These are phyloP conservation scores for Vitis hybrid DNA, from an alignment of 177 flowering plant species.

Conservation along the genomic window DNA sequence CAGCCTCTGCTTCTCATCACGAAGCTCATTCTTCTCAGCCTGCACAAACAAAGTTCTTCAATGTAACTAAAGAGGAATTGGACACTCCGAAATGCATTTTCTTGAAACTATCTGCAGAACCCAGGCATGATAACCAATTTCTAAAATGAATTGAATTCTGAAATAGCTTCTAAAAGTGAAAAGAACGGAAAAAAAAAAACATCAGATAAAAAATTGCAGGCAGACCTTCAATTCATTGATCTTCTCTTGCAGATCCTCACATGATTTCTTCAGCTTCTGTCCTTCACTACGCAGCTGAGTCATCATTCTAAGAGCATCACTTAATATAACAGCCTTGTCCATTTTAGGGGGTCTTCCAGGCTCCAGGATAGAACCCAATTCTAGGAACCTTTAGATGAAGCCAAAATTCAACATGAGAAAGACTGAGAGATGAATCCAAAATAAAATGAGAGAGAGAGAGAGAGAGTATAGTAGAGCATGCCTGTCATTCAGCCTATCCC, in stretches of 20 bases:
- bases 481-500: conserved; percentile 87
- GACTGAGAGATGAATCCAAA: conserved; percentile 5
- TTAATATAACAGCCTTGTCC: conserved; percentile 62
- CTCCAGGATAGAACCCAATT: conserved; percentile 58
- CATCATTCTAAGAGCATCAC: conserved; percentile 60
- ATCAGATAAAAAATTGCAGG: not conserved
- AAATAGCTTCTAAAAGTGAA: not conserved
- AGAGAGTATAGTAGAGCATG: conserved; percentile 20
- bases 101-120: not conserved
- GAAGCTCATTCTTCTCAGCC: conserved; percentile 61
- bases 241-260: conserved; percentile 50
- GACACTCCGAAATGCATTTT: not conserved
- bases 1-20: conserved; percentile 63
- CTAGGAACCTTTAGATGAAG: conserved; percentile 46
- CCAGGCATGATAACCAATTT: no score
- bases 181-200: not conserved
- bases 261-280: conserved; percentile 55
- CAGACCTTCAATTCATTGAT: conserved; percentile 70
- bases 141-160: not conserved
- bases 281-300: conserved; percentile 56
- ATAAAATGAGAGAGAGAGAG: conserved; percentile 1
- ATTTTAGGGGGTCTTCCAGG: conserved; percentile 66
- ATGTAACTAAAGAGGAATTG: not conserved
- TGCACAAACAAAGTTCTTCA: conserved; percentile 22
- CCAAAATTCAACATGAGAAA: conserved; percentile 9